phyloP scores from a whole-genome alignment of 805 yeast species.

The Lipomyces lipofer region DNA sequence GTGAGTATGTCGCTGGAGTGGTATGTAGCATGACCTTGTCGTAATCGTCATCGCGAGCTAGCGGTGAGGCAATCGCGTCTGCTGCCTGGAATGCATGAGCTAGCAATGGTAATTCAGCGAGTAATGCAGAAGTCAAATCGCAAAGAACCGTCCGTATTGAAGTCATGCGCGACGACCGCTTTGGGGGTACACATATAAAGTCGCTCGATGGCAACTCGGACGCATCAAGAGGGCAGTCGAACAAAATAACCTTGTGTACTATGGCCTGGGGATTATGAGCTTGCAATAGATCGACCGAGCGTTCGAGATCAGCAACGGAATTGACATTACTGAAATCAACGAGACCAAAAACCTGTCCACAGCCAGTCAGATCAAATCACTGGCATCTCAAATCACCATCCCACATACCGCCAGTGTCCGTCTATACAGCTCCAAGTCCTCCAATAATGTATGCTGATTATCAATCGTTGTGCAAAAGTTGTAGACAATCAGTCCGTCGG shows the following conservation, averaged over 20 bases:
- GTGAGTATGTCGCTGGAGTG: conserved; percentile 2
- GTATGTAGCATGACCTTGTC: conserved; percentile 23
- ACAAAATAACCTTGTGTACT: conserved; percentile 55
- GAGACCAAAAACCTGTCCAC: conserved; percentile 46
- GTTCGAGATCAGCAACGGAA: conserved; percentile 35
- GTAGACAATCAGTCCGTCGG: conserved; percentile 70
- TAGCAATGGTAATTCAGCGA: conserved; percentile 59
- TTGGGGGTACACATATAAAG: conserved; percentile 26
- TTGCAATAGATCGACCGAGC: conserved; percentile 46
- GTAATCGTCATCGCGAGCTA: conserved; percentile 31
- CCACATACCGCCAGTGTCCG: conserved; percentile 62
- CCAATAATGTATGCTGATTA: conserved; percentile 63
- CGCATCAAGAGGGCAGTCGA: conserved; percentile 45
- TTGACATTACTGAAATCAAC: conserved; percentile 37
- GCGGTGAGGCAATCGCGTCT: conserved; percentile 32
- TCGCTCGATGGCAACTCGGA: conserved; percentile 21
- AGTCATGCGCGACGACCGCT: conserved; percentile 39
- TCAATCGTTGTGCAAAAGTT: conserved; percentile 53
- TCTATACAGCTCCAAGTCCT: conserved; percentile 88
- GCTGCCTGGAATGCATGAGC: conserved; percentile 44
- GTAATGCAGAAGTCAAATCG: conserved; percentile 65
- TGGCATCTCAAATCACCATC: conserved; percentile 43
- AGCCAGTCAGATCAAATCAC: conserved; percentile 34
- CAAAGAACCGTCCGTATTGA: conserved; percentile 56
- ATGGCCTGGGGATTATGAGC: conserved; percentile 53